Evolutionary conservation across 2,329 filamentous ascomycete species (phyloP), one percentile per base, ranked within the genome.

Genomic region (Fusarium torreyae): DNA sequence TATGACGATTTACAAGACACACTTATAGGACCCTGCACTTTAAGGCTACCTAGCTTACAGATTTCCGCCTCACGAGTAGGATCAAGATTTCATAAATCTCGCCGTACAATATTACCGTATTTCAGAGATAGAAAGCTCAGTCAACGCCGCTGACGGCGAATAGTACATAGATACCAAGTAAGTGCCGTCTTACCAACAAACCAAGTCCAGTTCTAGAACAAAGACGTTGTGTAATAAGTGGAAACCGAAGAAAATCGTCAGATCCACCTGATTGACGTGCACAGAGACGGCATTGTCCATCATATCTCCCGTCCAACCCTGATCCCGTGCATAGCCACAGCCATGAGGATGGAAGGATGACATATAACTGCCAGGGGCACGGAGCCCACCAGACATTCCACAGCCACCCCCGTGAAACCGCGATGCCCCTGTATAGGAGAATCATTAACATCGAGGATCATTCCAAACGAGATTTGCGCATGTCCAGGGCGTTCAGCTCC

Each of bases 371-470:
- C 18, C 13, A 24, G 14, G n/a, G 57, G 46, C 58, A 55, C 50
- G 42, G 20, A 40, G 33, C 26, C 18, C n/a, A 31, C 18, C 46
- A 28, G 45, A 51, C 28, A 28, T 22, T 26, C 61, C 62, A 65
- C 60, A 65, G 60, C 45, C 61, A 65, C 54, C 61, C 61, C 53
- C 46, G 39, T 53, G 33, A 40, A 46, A 59, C 26, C 43, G 33
- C 15, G 15, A 22, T 44, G 39, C 20, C 60, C 54, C 42, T 60
- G 54, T 55, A 38, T 40, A 49, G 15, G 38, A 66, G 45, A 28
- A 31, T 15, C 42, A 18, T 28, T 28, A 52, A 7, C 48, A 26
- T 43, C 31, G 18, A 54, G 55, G 48, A 57, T 54, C 26, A 18
- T 15, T 22, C 15, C 14, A 54, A 22, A 20, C 39, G 28, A 54